Evolutionary conservation across 768 basidiomycete genomes (phyloP).

Genomic region (Lepiota venenata): DNA sequence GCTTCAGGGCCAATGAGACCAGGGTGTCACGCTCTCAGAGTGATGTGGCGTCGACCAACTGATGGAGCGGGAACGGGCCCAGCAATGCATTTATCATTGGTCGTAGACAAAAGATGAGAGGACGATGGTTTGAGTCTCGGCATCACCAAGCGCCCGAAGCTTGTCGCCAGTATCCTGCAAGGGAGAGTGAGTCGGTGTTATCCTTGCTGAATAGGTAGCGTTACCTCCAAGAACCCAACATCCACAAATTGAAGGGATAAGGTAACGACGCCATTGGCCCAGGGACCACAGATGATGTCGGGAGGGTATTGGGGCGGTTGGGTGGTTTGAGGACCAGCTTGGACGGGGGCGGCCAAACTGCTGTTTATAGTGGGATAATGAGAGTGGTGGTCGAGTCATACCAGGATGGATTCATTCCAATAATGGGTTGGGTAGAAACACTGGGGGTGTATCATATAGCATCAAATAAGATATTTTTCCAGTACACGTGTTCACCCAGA

Average conservation of each 20-base stretch:
- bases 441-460: slow-evolving; percentile 26
- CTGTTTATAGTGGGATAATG: too few relatives aligned
- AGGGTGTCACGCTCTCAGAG: slow-evolving; percentile 15
- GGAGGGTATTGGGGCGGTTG: slow-evolving; percentile 32
- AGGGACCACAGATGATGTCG: slow-evolving; percentile 19
- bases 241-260: slow-evolving; percentile 1
- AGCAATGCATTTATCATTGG: slow-evolving; percentile 28
- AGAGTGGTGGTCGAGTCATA: slow-evolving; percentile 6
- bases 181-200: neutral
- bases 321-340: slow-evolving; percentile 30
- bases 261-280: neutral
- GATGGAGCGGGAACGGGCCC: slow-evolving; percentile 34
- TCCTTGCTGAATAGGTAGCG: neutral
- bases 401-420: slow-evolving; percentile 10
- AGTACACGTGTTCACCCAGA: slow-evolving; percentile 38
- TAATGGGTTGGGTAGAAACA: slow-evolving; percentile 33
- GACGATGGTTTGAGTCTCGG: slow-evolving; percentile 15
- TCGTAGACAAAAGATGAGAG: slow-evolving; percentile 34
- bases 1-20: slow-evolving; percentile 30
- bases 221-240: neutral
- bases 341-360: slow-evolving; percentile 22
- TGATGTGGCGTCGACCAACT: slow-evolving; percentile 18
- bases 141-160: neutral
- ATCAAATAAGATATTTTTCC: slow-evolving; percentile 27
- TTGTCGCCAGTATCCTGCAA: neutral